Conservation (phyloP, 2,329 filamentous ascomycete genomes). For the Cladosporium sp. region DNA sequence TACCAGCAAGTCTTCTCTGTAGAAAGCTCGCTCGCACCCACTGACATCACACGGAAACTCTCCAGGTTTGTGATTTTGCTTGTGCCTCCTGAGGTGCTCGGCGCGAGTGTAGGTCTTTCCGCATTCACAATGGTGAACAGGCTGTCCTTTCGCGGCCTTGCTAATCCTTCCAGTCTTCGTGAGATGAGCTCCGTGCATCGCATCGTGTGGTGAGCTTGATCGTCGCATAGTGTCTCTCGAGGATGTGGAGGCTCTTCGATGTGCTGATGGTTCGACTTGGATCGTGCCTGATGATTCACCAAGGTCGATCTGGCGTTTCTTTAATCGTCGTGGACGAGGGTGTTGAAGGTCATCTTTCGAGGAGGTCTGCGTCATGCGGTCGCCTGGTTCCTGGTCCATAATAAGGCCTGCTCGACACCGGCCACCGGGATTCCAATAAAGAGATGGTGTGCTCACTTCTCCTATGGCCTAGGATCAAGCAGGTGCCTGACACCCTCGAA, state of each 20-base stretch:
- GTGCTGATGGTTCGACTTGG: background rate
- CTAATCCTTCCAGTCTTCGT: slow-evolving; percentile 45
- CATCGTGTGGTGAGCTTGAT: slow-evolving; percentile 31
- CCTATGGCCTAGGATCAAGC: too few relatives aligned
- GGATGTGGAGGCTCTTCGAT: background rate
- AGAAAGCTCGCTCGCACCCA: slow-evolving; percentile 41
- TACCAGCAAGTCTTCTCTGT: slow-evolving; percentile 41
- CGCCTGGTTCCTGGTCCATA: too few relatives aligned
- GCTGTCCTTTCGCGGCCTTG: slow-evolving; percentile 46
- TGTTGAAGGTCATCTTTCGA: too few relatives aligned
- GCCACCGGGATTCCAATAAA: too few relatives aligned
- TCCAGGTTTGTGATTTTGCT: slow-evolving; percentile 43
- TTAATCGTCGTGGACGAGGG: background rate
- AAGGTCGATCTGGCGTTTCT: background rate
- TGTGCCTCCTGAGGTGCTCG: slow-evolving; percentile 46
- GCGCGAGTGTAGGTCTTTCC: slow-evolving; percentile 47
- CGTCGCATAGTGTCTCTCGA: slow-evolving; percentile 27
- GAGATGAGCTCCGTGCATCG: slow-evolving; percentile 33
- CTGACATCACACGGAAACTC: slow-evolving; percentile 38
- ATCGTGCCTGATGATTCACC: background rate
- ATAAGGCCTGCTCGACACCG: too few relatives aligned
- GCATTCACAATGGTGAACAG: slow-evolving; percentile 41
- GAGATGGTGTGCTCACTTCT: too few relatives aligned
- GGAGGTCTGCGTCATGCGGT: too few relatives aligned
- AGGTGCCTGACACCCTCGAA: too few relatives aligned